Evolutionary conservation across 2,329 filamentous ascomycete species (phyloP).

Genomic region (Aspergillus vadensis): DNA sequence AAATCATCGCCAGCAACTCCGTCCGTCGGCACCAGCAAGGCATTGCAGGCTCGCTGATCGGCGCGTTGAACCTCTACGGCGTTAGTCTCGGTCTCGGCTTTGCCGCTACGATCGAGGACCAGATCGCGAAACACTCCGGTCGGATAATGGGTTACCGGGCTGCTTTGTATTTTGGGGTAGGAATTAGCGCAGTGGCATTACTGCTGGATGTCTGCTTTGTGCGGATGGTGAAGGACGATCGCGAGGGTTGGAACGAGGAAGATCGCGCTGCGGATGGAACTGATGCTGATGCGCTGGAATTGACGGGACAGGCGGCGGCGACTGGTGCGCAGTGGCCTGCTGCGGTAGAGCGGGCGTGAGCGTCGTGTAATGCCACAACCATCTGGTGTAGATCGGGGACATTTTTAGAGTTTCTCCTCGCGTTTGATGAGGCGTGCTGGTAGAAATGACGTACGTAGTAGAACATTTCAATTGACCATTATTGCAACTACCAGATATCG

Average conservation of each 20-base stretch:
- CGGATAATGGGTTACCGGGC: conserved; percentile 33
- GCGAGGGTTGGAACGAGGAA: conserved; percentile 36
- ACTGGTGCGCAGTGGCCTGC: background rate
- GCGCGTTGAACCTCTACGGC: conserved; percentile 48
- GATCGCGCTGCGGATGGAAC: background rate
- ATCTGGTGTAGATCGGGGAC: too few species aligned
- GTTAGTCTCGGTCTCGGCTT: conserved; percentile 49
- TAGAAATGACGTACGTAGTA: too few species aligned
- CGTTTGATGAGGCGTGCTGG: too few species aligned
- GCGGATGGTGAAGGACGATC: conserved; percentile 34
- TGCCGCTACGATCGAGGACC: conserved; percentile 44
- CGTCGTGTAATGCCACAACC: too few species aligned
- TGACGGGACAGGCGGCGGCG: background rate
- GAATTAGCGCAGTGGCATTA: conserved; percentile 31
- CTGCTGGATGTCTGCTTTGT: conserved; percentile 35
- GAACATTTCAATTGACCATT: too few species aligned
- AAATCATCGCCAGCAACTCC: conserved; percentile 57
- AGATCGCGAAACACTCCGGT: conserved; percentile 22
- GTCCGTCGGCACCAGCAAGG: conserved; percentile 54
- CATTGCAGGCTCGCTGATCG: conserved; percentile 54
- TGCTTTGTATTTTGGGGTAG: conserved; percentile 36
- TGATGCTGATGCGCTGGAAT: background rate
- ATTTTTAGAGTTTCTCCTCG: too few species aligned
- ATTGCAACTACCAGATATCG: too few species aligned
- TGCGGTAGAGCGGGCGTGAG: background rate